phyloP scores from a whole-genome alignment of 495 filamentous ascomycete genomes.

The Talaromyces nanjingensis region DNA sequence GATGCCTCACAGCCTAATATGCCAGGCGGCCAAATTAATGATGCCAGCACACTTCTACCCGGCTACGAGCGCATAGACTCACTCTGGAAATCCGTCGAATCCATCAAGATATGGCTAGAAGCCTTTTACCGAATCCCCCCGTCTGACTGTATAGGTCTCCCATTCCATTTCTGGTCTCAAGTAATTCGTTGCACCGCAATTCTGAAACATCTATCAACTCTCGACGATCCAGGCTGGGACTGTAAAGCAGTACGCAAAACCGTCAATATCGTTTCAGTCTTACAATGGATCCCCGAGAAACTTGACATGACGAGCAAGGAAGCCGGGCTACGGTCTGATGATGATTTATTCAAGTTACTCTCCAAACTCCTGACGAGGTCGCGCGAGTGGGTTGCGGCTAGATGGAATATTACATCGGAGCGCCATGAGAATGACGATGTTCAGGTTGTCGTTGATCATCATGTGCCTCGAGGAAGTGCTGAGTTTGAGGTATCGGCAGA shows the following conservation, averaged over 20 bases:
- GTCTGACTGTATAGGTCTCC: conserved; percentile 16
- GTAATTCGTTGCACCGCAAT: conserved; percentile 26
- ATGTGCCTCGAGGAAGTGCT: neutral
- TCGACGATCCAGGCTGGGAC: conserved; percentile 36
- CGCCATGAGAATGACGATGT: neutral
- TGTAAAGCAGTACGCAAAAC: conserved; percentile 25
- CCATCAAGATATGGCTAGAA: conserved; percentile 28
- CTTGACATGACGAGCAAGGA: conserved; percentile 20
- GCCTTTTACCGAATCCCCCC: conserved; percentile 23
- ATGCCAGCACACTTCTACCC: conserved; percentile 8
- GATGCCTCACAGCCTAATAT: conserved; percentile 12
- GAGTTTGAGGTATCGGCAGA: neutral
- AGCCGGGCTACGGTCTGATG: conserved; percentile 17
- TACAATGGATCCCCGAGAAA: conserved; percentile 23
- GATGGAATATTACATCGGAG: conserved; percentile 13
- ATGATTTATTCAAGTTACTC: conserved; percentile 22
- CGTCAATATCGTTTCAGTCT: conserved; percentile 20
- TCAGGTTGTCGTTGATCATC: neutral
- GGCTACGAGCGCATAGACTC: conserved; percentile 29
- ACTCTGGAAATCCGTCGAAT: conserved; percentile 27
- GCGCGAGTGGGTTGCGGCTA: conserved; percentile 17
- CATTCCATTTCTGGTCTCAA: conserved; percentile 33
- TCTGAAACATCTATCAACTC: conserved; percentile 31
- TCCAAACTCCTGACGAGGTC: conserved; percentile 20
- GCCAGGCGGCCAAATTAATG: conserved; percentile 5